Percentiles rank a stretch among this genome's conserved stretches.
These are phyloP conservation scores for Talaromyces atroroseus DNA, from an alignment of 2,329 filamentous ascomycete genomes.

Conservation along the genomic window DNA sequence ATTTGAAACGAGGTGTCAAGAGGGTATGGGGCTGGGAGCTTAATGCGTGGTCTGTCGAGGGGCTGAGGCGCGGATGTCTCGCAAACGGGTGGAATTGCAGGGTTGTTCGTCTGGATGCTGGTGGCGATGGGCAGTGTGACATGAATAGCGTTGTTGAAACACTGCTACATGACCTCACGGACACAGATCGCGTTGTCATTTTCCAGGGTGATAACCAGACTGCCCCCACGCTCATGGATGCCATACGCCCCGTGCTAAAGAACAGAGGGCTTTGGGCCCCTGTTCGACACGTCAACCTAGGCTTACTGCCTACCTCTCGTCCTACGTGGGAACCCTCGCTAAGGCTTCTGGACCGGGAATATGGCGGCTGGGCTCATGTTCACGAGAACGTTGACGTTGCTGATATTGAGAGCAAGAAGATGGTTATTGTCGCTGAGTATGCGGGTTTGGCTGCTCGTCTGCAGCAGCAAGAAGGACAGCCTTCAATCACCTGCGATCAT, in stretches of 20 bases:
- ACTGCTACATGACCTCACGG: conserved; percentile 29
- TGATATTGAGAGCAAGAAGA: conserved; percentile 36
- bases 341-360: conserved; percentile 38
- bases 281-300: conserved; percentile 55
- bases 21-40: conserved; percentile 82
- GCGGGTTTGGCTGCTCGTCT: conserved; percentile 20
- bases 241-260: conserved; percentile 27
- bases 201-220: conserved; percentile 64
- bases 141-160: conserved; percentile 16
- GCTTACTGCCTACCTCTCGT: conserved; percentile 50
- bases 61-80: conserved; percentile 66
- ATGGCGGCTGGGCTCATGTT: conserved; percentile 54
- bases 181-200: conserved; percentile 55
- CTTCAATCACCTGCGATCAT: conserved; percentile 31
- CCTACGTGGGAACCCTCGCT: conserved; percentile 48
- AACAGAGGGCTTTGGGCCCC: conserved; percentile 27
- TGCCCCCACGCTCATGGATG: conserved; percentile 42
- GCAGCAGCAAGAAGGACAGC: conserved; percentile 10
- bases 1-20: conserved; percentile 62
- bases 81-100: conserved; percentile 62
- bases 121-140: conserved; percentile 13
- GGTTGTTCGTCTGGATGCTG: conserved; percentile 44
- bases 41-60: conserved; percentile 83
- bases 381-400: conserved; percentile 54
- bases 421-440: conserved; percentile 38